phyloP scores from a whole-genome alignment of 139 green algal genomes.

The Closterium sp. region DNA sequence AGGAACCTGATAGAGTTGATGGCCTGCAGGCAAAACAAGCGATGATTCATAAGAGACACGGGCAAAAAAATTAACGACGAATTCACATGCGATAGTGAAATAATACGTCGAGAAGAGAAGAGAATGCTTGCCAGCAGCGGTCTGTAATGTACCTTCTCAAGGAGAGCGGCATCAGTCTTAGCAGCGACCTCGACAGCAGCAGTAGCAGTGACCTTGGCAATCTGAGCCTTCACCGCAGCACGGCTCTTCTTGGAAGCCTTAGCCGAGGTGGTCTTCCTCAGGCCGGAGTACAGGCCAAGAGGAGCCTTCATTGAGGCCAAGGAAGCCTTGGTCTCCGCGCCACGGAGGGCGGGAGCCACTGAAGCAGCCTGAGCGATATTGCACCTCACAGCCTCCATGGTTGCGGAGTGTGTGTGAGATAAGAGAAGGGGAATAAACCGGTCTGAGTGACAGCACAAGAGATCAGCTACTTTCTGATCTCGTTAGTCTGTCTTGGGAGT shows the following conservation, averaged over 20 bases:
- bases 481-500: not conserved
- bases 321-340: not conserved
- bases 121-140: not conserved
- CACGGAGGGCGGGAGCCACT: not conserved
- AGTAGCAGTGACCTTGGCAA: slow-evolving; percentile 22
- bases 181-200: slow-evolving; percentile 19
- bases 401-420: not conserved
- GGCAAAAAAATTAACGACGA: not conserved
- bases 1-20: slow-evolving; percentile 81
- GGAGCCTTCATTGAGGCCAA: not conserved
- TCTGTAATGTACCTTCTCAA: slow-evolving; percentile 14
- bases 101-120: not conserved
- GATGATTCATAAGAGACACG: not conserved
- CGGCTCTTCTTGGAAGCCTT: not conserved
- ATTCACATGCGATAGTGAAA: not conserved
- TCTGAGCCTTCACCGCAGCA: slow-evolving; percentile 3
- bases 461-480: not conserved
- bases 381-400: not conserved
- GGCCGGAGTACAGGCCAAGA: not conserved
- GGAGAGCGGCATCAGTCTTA: not conserved
- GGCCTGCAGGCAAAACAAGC: not conserved
- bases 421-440: not conserved
- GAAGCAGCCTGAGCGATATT: not conserved
- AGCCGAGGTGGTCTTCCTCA: not conserved
- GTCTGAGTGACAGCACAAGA: not conserved